phyloP scores from a whole-genome alignment of 2,329 filamentous ascomycete species.

The Arthrobotrys entomopaga region DNA sequence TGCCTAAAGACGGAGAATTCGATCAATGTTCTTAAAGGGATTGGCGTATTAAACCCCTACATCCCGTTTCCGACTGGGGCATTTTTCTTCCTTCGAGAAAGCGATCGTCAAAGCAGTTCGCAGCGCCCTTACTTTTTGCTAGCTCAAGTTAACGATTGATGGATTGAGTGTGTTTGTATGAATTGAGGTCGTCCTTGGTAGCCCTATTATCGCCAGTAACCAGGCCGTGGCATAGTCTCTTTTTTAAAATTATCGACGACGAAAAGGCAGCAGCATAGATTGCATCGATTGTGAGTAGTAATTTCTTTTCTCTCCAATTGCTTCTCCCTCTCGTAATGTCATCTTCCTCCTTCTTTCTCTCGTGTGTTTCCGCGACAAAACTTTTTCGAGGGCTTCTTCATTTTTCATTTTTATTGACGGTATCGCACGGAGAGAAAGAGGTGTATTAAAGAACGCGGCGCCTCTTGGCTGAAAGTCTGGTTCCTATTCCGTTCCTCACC shows the following conservation, averaged over 20 bases:
- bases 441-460: conserved; percentile 51
- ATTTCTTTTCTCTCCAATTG: conserved; percentile 1
- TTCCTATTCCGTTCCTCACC: conserved; percentile 6
- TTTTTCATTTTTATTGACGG: conserved; percentile 20
- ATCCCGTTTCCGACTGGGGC: conserved; percentile 5
- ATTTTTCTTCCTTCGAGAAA: conserved; percentile 27
- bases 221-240: background rate
- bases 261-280: conserved; percentile 20
- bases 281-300: conserved; percentile 17
- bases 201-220: background rate
- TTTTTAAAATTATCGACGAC: conserved; percentile 7
- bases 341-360: no score
- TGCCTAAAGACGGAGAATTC: conserved; percentile 46
- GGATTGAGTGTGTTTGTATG: no score
- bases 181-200: no score
- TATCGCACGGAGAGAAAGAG: conserved; percentile 18
- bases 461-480: conserved; percentile 40
- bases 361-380: no score
- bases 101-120: conserved; percentile 28
- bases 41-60: conserved; percentile 6
- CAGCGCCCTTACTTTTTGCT: conserved; percentile 25
- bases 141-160: conserved; percentile 6
- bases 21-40: conserved; percentile 4
- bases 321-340: background rate
- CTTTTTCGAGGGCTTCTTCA: no score